These are phyloP conservation scores for Lipomyces oligophaga DNA, from an alignment of 805 yeast genomes.

Conservation along the genomic window DNA sequence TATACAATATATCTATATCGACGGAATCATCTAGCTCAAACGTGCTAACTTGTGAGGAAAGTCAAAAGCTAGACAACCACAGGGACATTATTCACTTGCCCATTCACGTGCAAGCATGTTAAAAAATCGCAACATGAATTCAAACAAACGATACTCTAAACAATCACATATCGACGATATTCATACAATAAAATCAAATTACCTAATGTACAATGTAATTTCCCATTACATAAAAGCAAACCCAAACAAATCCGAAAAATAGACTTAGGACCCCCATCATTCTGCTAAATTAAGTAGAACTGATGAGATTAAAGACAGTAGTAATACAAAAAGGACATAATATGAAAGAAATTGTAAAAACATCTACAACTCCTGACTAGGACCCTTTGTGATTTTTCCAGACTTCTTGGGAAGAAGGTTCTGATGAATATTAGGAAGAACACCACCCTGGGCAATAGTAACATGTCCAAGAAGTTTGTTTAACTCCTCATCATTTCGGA, in stretches of 20 bases:
- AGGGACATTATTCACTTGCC: too few species aligned
- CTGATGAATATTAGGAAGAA: constrained; percentile 94
- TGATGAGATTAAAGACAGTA: constrained; percentile 8
- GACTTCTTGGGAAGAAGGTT: constrained; percentile 82
- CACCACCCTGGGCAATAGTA: constrained; percentile 99
- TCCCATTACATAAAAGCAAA: constrained; percentile 22
- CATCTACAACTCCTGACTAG: constrained; percentile 34
- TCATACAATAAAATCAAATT: too few species aligned
- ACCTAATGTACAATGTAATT: constrained; percentile 25
- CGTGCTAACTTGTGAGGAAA: too few species aligned
- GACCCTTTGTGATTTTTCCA: constrained; percentile 34
- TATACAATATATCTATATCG: too few species aligned
- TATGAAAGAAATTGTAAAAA: neutral
- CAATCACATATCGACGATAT: too few species aligned
- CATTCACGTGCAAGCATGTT: too few species aligned
- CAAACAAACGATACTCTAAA: too few species aligned
- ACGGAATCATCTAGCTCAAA: too few species aligned
- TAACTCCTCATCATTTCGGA: constrained; percentile 98
- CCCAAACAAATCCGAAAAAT: constrained; percentile 20
- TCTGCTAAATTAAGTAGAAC: neutral
- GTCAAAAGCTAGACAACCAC: too few species aligned
- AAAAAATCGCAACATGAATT: too few species aligned
- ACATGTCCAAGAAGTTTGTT: constrained; percentile 91
- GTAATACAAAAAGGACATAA: constrained; percentile 9
- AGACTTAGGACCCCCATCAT: constrained; percentile 3